Percentiles rank a stretch among this genome's conserved stretches.
Evolutionary conservation across 2,329 filamentous ascomycete species (phyloP).

Genomic region (Aspergillus brasiliensis): DNA sequence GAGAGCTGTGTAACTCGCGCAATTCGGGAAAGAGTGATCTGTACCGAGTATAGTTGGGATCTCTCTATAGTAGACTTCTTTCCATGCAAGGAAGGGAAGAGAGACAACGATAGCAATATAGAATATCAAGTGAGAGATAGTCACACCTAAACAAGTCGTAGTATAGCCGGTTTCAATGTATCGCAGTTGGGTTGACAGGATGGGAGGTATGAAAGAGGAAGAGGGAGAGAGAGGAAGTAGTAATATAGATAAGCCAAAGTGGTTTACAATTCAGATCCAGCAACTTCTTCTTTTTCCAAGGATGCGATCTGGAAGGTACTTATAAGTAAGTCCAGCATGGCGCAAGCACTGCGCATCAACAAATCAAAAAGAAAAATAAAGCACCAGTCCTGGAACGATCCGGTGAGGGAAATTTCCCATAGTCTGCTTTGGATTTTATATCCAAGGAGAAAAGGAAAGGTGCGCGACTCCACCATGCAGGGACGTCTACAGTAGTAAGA

Average conservation of each 20-base stretch:
- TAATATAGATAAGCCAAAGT: neutral
- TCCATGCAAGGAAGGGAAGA: neutral
- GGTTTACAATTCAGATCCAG: neutral
- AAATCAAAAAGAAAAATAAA: slow-evolving; percentile 12
- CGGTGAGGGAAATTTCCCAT: slow-evolving; percentile 11
- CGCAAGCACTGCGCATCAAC: slow-evolving; percentile 6
- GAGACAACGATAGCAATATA: neutral
- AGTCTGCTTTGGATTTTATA: slow-evolving; percentile 18
- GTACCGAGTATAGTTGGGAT: neutral
- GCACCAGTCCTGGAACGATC: slow-evolving; percentile 2
- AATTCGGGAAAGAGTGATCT: neutral
- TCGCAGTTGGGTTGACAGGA: too few relatives aligned
- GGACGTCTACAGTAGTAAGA: slow-evolving; percentile 11
- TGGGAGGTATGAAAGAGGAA: neutral
- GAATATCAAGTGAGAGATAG: too few relatives aligned
- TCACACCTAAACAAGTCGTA: neutral
- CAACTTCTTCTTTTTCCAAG: neutral
- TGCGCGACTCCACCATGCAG: slow-evolving; percentile 21
- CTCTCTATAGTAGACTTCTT: neutral
- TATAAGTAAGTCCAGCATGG: slow-evolving; percentile 12
- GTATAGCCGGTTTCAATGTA: neutral
- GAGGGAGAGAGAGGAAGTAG: neutral
- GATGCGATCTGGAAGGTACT: slow-evolving; percentile 7
- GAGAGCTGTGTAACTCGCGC: neutral
- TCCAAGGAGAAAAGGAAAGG: slow-evolving; percentile 4